phyloP scores from a whole-genome alignment of 2,329 filamentous ascomycete species.

The Alternaria sp. region DNA sequence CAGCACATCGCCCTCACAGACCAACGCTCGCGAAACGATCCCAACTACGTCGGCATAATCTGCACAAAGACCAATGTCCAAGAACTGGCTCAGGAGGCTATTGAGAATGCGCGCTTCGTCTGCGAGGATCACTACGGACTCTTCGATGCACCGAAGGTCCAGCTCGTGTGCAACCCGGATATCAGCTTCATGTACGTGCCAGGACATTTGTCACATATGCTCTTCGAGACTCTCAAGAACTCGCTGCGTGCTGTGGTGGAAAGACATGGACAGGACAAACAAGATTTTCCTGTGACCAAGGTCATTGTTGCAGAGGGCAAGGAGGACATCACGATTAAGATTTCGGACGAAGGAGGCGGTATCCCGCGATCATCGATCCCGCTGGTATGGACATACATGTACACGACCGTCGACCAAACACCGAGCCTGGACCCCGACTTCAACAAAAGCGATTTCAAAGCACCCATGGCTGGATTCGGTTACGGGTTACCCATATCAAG shows the following conservation, averaged over 20 bases:
- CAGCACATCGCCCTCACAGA: conserved; percentile 98
- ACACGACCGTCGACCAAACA: conserved; percentile 96
- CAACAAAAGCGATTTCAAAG: conserved; percentile 99
- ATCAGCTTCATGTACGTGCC: conserved; percentile 99
- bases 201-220: conserved; percentile 98
- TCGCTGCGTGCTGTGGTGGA: conserved; percentile 96
- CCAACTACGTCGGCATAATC: conserved; percentile 96
- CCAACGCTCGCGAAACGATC: conserved; percentile 86
- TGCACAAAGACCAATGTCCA: conserved; percentile 98
- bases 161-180: conserved; percentile 92
- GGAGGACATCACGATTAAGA: conserved; percentile 99
- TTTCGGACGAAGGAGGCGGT: conserved; percentile 94
- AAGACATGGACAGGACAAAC: conserved; percentile 90
- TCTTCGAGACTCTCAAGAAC: conserved; percentile 99
- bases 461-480: conserved; percentile 98
- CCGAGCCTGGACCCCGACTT: conserved; percentile 96
- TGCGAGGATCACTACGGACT: conserved; percentile 98
- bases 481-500: conserved; percentile 94
- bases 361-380: conserved; percentile 93
- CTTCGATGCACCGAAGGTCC: conserved; percentile 94
- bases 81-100: conserved; percentile 94
- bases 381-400: conserved; percentile 99
- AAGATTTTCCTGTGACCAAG: conserved; percentile 95
- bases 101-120: conserved; percentile 98
- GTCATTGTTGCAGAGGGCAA: conserved; percentile 97